These are phyloP conservation scores for Scheffersomyces stipitis DNA, from an alignment of 805 yeast genomes.

Conservation along the genomic window DNA sequence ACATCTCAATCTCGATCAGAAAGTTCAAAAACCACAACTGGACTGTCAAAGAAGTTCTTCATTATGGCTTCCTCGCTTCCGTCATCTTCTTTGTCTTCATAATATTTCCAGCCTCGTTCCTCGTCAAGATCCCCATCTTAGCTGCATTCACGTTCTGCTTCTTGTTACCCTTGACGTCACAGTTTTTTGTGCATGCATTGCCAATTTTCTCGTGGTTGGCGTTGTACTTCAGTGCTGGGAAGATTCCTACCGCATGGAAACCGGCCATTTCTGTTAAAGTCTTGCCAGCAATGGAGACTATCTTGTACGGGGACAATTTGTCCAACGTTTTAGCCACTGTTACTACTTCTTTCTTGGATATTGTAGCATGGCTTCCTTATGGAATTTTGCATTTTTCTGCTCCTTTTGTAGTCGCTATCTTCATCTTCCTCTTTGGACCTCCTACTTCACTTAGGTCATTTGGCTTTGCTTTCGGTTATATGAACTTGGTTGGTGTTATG, in stretches of 20 bases:
- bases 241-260: conserved; percentile 70
- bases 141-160: conserved; percentile 48
- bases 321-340: conserved; percentile 78
- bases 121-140: conserved; percentile 37
- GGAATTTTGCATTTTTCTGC: conserved; percentile 88
- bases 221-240: conserved; percentile 73
- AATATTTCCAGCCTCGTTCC: conserved; percentile 54
- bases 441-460: conserved; percentile 81
- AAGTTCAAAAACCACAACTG: conserved; percentile 44
- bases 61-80: conserved; percentile 49
- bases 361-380: conserved; percentile 94
- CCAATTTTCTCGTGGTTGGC: conserved; percentile 88
- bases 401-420: conserved; percentile 80
- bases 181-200: conserved; percentile 77
- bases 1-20: conserved; percentile 41
- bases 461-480: conserved; percentile 92
- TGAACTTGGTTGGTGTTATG: conserved; percentile 84
- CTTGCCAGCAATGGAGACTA: conserved; percentile 88
- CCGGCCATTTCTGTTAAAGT: conserved; percentile 90
- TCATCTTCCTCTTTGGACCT: conserved; percentile 85
- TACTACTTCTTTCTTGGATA: conserved; percentile 63
- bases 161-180: conserved; percentile 72
- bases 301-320: conserved; percentile 87
- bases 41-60: conserved; percentile 48
- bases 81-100: conserved; percentile 60